A percentile compares a stretch with the other conserved stretches of the same genome.
Conservation (phyloP, 257 asterid species). For the Orobanche coerulescens region DNA sequence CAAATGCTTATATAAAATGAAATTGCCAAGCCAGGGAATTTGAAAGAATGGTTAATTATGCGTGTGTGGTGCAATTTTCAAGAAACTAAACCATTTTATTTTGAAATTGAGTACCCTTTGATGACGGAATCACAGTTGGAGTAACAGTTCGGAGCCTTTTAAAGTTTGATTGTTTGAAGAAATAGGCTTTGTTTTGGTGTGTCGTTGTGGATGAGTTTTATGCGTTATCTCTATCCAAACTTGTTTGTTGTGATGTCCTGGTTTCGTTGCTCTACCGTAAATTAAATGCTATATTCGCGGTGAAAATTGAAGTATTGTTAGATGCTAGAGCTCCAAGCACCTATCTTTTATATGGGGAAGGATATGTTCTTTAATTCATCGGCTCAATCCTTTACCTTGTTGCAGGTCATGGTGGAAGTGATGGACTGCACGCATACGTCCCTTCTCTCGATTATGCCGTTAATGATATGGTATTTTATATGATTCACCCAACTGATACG, state of each 20-base stretch:
- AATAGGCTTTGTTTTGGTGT: not conserved
- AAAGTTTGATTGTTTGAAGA: not conserved
- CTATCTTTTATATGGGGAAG: not conserved
- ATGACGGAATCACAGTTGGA: too few relatives aligned
- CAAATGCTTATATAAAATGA: too few relatives aligned
- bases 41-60: not conserved
- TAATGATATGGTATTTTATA: slow-evolving; percentile 49
- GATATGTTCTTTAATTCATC: not conserved
- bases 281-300: not conserved
- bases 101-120: too few relatives aligned
- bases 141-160: not conserved
- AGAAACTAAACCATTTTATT: too few relatives aligned
- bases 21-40: not conserved
- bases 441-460: slow-evolving; percentile 82
- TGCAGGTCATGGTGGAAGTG: slow-evolving; percentile 95
- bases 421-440: slow-evolving; percentile 90
- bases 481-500: not conserved
- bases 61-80: not conserved
- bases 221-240: not conserved
- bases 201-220: slow-evolving; percentile 4
- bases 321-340: not conserved
- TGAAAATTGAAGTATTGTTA: not conserved
- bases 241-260: not conserved
- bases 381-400: not conserved
- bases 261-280: not conserved